Percentiles rank a stretch among this genome's conserved stretches.
Evolutionary conservation across 768 basidiomycete genomes (phyloP).

Genomic region (Collybiopsis luxurians): DNA sequence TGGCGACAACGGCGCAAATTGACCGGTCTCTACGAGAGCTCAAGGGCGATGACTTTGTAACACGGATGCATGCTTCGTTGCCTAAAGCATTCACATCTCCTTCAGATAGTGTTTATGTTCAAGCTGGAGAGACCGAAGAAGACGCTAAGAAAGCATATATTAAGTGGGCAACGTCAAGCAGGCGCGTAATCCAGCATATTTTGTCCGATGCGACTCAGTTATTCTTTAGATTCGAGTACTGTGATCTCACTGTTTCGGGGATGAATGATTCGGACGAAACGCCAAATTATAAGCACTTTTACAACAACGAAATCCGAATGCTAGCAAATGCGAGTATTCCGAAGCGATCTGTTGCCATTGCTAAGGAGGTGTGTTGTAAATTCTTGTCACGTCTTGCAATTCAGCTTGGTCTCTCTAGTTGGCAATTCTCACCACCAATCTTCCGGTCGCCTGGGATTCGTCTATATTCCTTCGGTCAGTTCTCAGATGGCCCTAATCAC

Average conservation of each 20-base stretch:
- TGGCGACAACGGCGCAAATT: constrained; percentile 79
- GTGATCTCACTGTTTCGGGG: constrained; percentile 66
- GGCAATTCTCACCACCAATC: constrained; percentile 88
- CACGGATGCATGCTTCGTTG: constrained; percentile 69
- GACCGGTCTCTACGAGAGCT: constrained; percentile 86
- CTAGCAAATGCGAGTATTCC: constrained; percentile 83
- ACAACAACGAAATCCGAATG: constrained; percentile 81
- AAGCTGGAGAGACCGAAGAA: constrained; percentile 64
- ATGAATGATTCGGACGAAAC: constrained; percentile 45
- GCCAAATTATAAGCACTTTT: constrained; percentile 81
- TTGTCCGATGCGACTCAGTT: neutral
- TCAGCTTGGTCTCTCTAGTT: constrained; percentile 47
- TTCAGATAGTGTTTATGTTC: constrained; percentile 33
- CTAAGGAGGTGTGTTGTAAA: constrained; percentile 69
- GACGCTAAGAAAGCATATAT: constrained; percentile 67
- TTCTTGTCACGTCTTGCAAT: neutral
- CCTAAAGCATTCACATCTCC: constrained; percentile 66
- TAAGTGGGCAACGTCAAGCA: constrained; percentile 71
- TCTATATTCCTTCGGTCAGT: constrained; percentile 71
- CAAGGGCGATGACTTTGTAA: constrained; percentile 85
- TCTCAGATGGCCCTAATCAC: neutral
- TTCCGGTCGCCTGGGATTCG: constrained; percentile 94
- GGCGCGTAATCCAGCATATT: neutral
- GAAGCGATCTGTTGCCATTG: constrained; percentile 89
- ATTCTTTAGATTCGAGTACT: constrained; percentile 81